Base-by-base conservation (phyloP, 108 stramenopile genomes). In the Nannochloropsis gaditana region DNA sequence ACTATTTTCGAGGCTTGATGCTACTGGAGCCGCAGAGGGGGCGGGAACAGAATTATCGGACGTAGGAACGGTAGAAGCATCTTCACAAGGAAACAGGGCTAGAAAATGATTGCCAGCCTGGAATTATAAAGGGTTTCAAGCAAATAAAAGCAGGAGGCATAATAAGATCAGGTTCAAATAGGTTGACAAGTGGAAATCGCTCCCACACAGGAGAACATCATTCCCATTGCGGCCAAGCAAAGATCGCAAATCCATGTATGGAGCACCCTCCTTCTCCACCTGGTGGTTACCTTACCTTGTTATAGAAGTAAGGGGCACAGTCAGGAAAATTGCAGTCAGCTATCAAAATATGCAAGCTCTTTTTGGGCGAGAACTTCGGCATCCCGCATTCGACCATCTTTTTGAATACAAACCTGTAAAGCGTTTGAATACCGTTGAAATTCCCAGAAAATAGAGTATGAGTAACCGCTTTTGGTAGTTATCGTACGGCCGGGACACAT, bases 41-140 rank as follows among this genome's bases (percentile, higher is more conserved):
- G 59, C 59, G n/a, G 59, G 19, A 3, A 2, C 59, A 6, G 59
- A 15, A 15, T 73, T 73, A 15, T 73, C 59, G 3, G n/a, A n/a
- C 19, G n/a, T n/a, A n/a, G 59, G 19, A 0, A 73, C 59, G 4
- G n/a, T 73, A n/a, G 59, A n/a, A 15, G 3, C 59, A n/a, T 73
- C 80, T 15, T 85, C 85, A 80, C 89, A 90, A 9, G 89, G 89
- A 45, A 90, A 90, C 43, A 98, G 85, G 17, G 95, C 94, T 89
- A 98, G 91, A 89, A 98, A 98, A 88, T 98, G 97, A 92, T 97
- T 97, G 21, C 96, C 97, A 94, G 59, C 47, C 19, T 41, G 44
- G 11, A 43, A 9, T 5, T 2, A n/a, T 15, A 0, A n/a, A 73
- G 59, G 59, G 31, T 31, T 31, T 31, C 31, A 31, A 31, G 31